These are phyloP conservation scores for Penicillium sp. DNA, from an alignment of 2,329 filamentous ascomycete genomes.

Conservation along the genomic window DNA sequence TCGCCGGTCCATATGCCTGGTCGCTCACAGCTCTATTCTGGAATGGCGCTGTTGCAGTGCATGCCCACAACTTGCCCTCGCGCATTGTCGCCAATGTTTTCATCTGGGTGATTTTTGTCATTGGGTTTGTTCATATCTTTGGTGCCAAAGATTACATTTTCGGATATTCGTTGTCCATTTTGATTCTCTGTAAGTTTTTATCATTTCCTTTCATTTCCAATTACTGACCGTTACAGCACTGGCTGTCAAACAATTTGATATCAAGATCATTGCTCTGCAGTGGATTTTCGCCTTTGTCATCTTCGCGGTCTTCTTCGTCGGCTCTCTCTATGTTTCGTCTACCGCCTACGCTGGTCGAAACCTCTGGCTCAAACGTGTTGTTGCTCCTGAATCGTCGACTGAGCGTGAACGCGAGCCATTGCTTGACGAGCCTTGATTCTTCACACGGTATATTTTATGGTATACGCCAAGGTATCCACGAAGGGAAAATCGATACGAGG, in stretches of 20 bases:
- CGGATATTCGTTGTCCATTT: conserved; percentile 71
- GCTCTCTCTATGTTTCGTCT: conserved; percentile 51
- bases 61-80: conserved; percentile 63
- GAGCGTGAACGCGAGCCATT: conserved; percentile 54
- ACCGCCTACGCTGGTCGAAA: conserved; percentile 34
- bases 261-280: conserved; percentile 72
- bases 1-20: conserved; percentile 78
- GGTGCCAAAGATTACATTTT: conserved; percentile 72
- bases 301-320: conserved; percentile 68
- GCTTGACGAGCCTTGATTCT: conserved; percentile 40
- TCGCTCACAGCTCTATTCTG: conserved; percentile 83
- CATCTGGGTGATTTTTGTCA: conserved; percentile 76
- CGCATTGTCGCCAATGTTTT: conserved; percentile 81
- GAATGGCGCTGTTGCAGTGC: conserved; percentile 80
- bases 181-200: conserved; percentile 60
- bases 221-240: conserved; percentile 44
- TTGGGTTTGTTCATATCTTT: conserved; percentile 72
- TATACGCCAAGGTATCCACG: too few relatives aligned
- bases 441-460: neutral
- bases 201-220: neutral
- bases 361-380: conserved; percentile 31
- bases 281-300: conserved; percentile 91
- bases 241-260: conserved; percentile 71
- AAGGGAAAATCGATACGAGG: too few relatives aligned
- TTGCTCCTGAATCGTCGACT: conserved; percentile 36